Conservation (phyloP, 345 rosid species). For the Arabis alpina region DNA sequence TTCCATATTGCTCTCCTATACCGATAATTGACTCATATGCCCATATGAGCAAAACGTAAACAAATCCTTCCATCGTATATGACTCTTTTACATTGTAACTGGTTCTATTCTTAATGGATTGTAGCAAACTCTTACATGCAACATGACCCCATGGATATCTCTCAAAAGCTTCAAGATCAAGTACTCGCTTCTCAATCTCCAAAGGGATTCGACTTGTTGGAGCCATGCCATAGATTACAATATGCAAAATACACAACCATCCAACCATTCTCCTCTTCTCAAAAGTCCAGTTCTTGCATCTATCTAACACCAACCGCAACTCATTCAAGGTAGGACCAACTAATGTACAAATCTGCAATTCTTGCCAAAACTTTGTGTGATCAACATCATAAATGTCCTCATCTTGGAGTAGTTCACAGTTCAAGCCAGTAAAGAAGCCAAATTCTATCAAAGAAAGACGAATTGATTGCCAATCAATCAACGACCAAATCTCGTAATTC, state of each 20-base stretch:
- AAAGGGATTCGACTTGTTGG: not conserved
- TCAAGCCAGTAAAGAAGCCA: no score
- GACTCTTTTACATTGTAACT: not conserved
- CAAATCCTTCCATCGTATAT: not conserved
- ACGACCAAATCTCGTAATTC: no score
- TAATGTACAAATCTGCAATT: not conserved
- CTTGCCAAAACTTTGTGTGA: no score
- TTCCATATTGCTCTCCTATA: not conserved
- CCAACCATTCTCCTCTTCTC: conserved; percentile 7
- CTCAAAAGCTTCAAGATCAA: no score
- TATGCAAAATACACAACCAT: not conserved
- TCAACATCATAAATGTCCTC: no score
- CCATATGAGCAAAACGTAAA: not conserved
- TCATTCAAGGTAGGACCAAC: not conserved
- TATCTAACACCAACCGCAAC: not conserved
- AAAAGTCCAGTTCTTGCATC: not conserved
- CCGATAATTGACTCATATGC: not conserved
- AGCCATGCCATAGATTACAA: not conserved
- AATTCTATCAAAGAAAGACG: no score
- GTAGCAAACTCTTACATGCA: not conserved
- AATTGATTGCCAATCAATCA: no score
- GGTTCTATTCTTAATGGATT: not conserved
- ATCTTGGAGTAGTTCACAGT: no score
- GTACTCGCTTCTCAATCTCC: not conserved
- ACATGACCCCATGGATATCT: not conserved